Evolutionary conservation across 306 rosid species (phyloP), one percentile per base, ranked within the genome.

Genomic region (Spatholobus suberectus): DNA sequence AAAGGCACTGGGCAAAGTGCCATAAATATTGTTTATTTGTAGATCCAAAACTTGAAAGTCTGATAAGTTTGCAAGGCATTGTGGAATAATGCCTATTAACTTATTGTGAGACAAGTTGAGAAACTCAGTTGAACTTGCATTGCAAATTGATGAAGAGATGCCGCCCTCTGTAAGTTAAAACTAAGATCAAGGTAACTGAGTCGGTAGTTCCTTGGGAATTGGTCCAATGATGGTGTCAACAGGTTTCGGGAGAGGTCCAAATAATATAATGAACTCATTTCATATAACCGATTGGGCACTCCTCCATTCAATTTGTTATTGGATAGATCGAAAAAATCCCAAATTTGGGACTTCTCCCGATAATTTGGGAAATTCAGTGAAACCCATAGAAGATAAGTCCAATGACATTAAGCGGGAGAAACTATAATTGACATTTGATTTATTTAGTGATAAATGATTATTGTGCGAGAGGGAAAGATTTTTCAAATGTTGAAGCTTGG

Each of bases 1-100:
- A 67, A 75, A 79, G 55, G 55, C 0, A 1, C 5, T 69, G 1
- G 86, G 83, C 24, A 88, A 8, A 29, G 55, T 23, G 0, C 91
- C 91, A 15, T 8, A 2, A 37, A 88, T 69, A 4, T 40, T 69
- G 51, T 89, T 89, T 32, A 12, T 78, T 0, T 38, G 79, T 20
- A 89, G 11, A 54, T 88, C 86, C 65, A 88, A 52, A 18, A 62
- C 81, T 0, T 0, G 0, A 9, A 88, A 88, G 14, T 0, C 3
- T 29, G 38, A 2, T 1, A 24, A 5, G 29, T 57, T 75, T 8
- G 55, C 52, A 0, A 86, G 37, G 63, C 90, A 89, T 32, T 32
- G 75, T 0, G 92, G 89, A 61, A 82, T 52, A 5, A 0, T 29
- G 13, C 81, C 76, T 18, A 52, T 75, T 40, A 82, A 41, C 4